Evolutionary conservation across 768 basidiomycete species (phyloP).

Genomic region (Podaxis pistillaris): DNA sequence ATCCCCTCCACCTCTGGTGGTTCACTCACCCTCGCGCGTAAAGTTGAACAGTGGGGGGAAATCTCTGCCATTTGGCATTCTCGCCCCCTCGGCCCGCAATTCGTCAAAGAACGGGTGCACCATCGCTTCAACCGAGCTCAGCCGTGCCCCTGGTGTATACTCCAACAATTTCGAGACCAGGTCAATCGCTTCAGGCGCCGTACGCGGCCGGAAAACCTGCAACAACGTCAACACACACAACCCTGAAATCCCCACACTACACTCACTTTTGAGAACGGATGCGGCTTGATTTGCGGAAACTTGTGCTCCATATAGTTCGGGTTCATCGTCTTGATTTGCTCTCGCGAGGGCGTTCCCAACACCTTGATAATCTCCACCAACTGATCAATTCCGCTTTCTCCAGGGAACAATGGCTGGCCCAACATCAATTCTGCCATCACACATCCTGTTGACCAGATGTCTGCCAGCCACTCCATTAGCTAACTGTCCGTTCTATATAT

Average conservation of each 20-base stretch:
- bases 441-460: constrained; percentile 99
- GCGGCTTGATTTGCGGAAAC: constrained; percentile 99
- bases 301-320: constrained; percentile 99
- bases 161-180: constrained; percentile 93
- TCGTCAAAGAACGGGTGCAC: constrained; percentile 97
- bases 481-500: constrained; percentile 8
- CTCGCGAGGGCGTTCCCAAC: constrained; percentile 94
- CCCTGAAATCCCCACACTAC: neutral
- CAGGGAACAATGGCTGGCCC: constrained; percentile 97
- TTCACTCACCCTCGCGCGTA: constrained; percentile 83
- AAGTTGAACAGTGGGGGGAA: constrained; percentile 95
- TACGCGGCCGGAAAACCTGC: constrained; percentile 97
- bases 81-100: constrained; percentile 82
- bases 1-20: neutral
- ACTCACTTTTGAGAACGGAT: constrained; percentile 92
- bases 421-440: constrained; percentile 99
- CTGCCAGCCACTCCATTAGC: constrained; percentile 37
- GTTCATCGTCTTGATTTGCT: constrained; percentile 99
- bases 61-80: constrained; percentile 97
- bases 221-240: neutral
- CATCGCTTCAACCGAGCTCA: constrained; percentile 91
- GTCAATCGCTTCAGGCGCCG: constrained; percentile 93
- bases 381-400: constrained; percentile 98
- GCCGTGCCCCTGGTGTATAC: constrained; percentile 93
- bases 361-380: constrained; percentile 99